Evolutionary conservation across 2,329 filamentous ascomycete genomes (phyloP), one percentile per base, ranked within the genome.

Genomic region (Sordariomycetes sp.): DNA sequence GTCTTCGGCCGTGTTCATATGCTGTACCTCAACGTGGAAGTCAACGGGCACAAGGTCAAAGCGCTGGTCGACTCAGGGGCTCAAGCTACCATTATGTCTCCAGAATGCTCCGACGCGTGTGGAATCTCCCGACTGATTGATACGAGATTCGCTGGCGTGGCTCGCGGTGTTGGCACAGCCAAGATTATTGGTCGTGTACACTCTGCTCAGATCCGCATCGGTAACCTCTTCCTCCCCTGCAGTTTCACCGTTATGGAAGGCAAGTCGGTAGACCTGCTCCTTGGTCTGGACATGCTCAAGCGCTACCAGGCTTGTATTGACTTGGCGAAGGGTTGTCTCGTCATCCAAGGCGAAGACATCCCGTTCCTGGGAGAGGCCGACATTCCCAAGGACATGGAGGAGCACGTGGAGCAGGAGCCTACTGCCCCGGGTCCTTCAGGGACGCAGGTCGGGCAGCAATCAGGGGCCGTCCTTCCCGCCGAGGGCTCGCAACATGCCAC

Each of bases 191-290:
- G 92, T 21, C 85, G 92, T 34, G 92, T 98, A 4, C 92, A 98
- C 58, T 86, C 86, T 16, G 92, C 92, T 8, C 86, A 90, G 58
- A 93, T 98, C 58, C 90, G 86, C 58, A 92, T 98, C 46, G 92
- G 90, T 34, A 77, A 73, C 27, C 75, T 90, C 41, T 87, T 86
- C 53, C 68, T 98, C 46, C 82, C 90, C 3, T 96, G 88, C 63
- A 92, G 87, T 39, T 98, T 98, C 58, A 98, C 92, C 4, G 92
- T 98, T 51, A 98, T 98, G 92, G 92, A 98, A 63, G 92, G 92
- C 43, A 98, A 96, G 60, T 79, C 86, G 34, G 92, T 98, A 17
- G 92, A 96, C 54, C 69, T 98, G 14, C 72, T 98, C 3, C 75
- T 98, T 10, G 92, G 92, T 4, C 66, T 98, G 27, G 92, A 98